A percentile compares a stretch with the other conserved stretches of the same genome.
Conservation (phyloP, 352 stramenopile species). For the Globisporangium canariense region DNA sequence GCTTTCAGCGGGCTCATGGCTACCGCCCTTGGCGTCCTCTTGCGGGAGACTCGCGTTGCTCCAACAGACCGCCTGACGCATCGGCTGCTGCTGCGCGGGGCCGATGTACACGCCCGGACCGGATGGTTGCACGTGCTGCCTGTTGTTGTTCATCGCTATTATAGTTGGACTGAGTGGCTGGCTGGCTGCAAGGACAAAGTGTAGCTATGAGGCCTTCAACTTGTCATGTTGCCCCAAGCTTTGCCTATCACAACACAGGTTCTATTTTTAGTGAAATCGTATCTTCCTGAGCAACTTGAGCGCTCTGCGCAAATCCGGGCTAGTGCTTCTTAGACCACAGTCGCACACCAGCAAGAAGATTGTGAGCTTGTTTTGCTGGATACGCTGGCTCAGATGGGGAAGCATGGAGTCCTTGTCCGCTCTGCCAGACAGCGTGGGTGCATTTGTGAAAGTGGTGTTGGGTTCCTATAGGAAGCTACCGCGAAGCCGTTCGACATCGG, state of each 20-base stretch:
- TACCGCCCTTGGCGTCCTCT: neutral
- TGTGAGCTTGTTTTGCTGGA: neutral
- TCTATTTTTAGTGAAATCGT: neutral
- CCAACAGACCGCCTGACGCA: slow-evolving; percentile 12
- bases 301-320: neutral
- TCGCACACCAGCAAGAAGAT: neutral
- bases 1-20: neutral
- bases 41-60: slow-evolving; percentile 12
- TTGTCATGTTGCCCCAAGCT: neutral
- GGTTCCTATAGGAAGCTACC: neutral
- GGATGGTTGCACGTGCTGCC: neutral
- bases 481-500: neutral
- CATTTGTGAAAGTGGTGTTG: neutral
- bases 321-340: neutral
- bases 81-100: slow-evolving; percentile 4
- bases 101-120: slow-evolving; percentile 1
- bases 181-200: neutral
- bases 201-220: neutral
- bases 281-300: neutral
- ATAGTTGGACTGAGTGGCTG: neutral
- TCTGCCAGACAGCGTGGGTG: too few relatives aligned
- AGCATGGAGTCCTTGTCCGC: too few relatives aligned
- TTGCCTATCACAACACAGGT: neutral
- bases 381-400: too few relatives aligned
- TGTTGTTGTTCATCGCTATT: neutral